Conservation (phyloP, 768 basidiomycete genomes). For the Lactarius indigo region DNA sequence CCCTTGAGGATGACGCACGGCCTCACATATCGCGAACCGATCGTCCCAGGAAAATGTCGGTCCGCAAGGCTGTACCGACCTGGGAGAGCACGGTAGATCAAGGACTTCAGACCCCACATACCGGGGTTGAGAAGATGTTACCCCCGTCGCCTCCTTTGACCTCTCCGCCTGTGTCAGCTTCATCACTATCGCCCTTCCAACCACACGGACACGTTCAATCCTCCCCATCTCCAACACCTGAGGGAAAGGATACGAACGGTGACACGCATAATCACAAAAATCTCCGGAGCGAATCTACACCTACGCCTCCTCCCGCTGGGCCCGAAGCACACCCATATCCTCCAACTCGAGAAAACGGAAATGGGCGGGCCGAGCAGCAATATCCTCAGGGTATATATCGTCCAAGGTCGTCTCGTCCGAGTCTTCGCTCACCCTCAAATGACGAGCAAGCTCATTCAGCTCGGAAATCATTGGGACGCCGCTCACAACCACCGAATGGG, state of each 20-base stretch:
- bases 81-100: slow-evolving; percentile 30
- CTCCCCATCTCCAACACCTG: not conserved
- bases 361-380: slow-evolving; percentile 6
- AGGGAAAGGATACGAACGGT: slow-evolving; percentile 5
- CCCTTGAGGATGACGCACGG: slow-evolving; percentile 16
- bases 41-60: slow-evolving; percentile 32
- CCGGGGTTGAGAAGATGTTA: not conserved
- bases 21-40: slow-evolving; percentile 2
- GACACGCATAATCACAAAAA: not conserved
- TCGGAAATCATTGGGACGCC: slow-evolving; percentile 8
- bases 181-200: not conserved
- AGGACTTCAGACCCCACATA: not conserved
- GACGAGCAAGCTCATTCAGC: not conserved
- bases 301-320: not conserved
- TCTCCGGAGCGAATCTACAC: not conserved
- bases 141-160: slow-evolving; percentile 5
- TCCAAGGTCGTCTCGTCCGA: not conserved
- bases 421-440: slow-evolving; percentile 6
- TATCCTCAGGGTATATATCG: not conserved
- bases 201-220: not conserved
- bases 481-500: slow-evolving; percentile 19
- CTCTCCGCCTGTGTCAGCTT: not conserved
- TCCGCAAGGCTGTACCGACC: slow-evolving; percentile 31
- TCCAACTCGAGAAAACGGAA: slow-evolving; percentile 6
- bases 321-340: slow-evolving; percentile 9